Base-by-base conservation (phyloP, 441 rosid species). In the Populus hybrid region DNA sequence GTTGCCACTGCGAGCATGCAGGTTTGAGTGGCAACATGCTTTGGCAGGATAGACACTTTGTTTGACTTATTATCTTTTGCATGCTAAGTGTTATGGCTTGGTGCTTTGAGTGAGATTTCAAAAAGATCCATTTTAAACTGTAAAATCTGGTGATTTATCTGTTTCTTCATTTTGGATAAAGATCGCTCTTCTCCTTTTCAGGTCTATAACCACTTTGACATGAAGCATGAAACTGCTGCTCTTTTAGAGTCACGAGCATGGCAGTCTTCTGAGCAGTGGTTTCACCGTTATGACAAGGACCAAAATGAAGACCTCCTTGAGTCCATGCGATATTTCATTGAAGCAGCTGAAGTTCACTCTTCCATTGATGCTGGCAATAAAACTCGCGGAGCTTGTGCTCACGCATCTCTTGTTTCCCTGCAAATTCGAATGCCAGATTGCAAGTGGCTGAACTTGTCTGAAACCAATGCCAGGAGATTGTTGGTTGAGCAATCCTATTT, bases 341-440 rank as follows among this genome's bases (percentile, higher is more conserved):
- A 97, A 91, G 98, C 98, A 69, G 99, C 97, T 67, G 97, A 92
- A 87, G 98, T 97, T n/a, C n/a, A n/a, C n/a, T n/a, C n/a, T n/a
- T n/a, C n/a, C n/a, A n/a, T n/a, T n/a, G n/a, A n/a, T n/a, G n/a
- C n/a, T n/a, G n/a, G n/a, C n/a, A n/a, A n/a, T n/a, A n/a, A n/a
- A n/a, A n/a, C n/a, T n/a, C n/a, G n/a, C n/a, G n/a, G n/a, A n/a
- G n/a, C n/a, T n/a, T n/a, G n/a, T n/a, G n/a, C n/a, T n/a, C n/a
- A n/a, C n/a, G n/a, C n/a, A n/a, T n/a, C n/a, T n/a, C n/a, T n/a
- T n/a, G n/a, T n/a, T n/a, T n/a, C n/a, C n/a, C n/a, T n/a, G n/a
- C n/a, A n/a, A n/a, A n/a, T n/a, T n/a, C n/a, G n/a, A n/a, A n/a
- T n/a, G n/a, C n/a, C n/a, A n/a, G n/a, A n/a, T n/a, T n/a, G n/a